Evolutionary conservation across 495 filamentous ascomycete species (phyloP).

Genomic region (Halenospora varia): DNA sequence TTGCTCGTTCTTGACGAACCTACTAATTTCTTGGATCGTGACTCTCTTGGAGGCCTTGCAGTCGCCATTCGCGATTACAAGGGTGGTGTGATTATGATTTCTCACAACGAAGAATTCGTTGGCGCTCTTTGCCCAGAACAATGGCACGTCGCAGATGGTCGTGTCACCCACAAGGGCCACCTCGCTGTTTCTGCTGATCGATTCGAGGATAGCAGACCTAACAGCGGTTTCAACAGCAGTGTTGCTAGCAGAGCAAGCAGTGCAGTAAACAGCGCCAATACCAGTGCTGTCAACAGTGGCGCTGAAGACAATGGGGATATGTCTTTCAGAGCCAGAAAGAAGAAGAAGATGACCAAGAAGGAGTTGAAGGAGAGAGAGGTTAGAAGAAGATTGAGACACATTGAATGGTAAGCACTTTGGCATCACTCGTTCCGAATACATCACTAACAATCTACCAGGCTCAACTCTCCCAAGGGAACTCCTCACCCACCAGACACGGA

Average conservation of each 20-base stretch:
- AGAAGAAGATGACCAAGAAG: conserved; percentile 98
- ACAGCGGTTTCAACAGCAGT: conserved; percentile 41
- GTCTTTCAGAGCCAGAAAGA: conserved; percentile 87
- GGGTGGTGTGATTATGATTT: conserved; percentile 98
- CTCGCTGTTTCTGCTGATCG: conserved; percentile 68
- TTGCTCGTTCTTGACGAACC: conserved; percentile 96
- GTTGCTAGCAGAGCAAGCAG: conserved; percentile 48
- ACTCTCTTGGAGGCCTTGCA: conserved; percentile 91
- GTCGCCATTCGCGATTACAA: conserved; percentile 97
- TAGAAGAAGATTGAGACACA: conserved; percentile 82
- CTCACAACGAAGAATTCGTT: conserved; percentile 98
- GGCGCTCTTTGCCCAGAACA: conserved; percentile 91
- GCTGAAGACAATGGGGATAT: conserved; percentile 70
- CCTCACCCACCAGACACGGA: conserved; percentile 76
- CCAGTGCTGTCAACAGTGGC: conserved; percentile 77
- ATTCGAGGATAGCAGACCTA: conserved; percentile 73
- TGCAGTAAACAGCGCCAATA: conserved; percentile 54
- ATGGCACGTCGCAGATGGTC: conserved; percentile 87
- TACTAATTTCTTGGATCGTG: conserved; percentile 98
- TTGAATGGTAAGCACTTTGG: conserved; percentile 76
- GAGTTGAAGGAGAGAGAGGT: conserved; percentile 92
- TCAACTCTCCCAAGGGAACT: conserved; percentile 62
- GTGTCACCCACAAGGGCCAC: conserved; percentile 77
- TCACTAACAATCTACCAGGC: conserved; percentile 29
- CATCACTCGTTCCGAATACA: not conserved